Evolutionary conservation across 2,329 filamentous ascomycete genomes (phyloP).

Genomic region (Cladobotryum protrusum): DNA sequence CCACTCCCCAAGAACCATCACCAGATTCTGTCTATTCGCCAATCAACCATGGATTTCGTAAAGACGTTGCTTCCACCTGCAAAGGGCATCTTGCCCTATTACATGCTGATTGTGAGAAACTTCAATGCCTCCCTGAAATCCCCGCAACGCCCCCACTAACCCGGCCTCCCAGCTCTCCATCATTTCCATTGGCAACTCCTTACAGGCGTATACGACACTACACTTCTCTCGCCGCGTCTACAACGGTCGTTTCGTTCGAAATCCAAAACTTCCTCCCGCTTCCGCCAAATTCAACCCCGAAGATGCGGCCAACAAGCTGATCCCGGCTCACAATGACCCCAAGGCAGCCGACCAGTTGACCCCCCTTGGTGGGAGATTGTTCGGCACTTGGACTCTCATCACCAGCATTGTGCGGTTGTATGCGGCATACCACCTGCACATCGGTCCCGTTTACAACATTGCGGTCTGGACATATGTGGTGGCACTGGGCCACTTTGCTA

Average conservation of each 20-base stretch:
- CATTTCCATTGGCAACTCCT: slow-evolving; percentile 74
- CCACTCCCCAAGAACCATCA: too few species aligned
- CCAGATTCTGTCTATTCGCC: too few species aligned
- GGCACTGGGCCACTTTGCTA: slow-evolving; percentile 70
- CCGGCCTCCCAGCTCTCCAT: slow-evolving; percentile 60
- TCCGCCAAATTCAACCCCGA: slow-evolving; percentile 42
- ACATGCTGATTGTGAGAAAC: slow-evolving; percentile 49
- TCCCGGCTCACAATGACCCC: slow-evolving; percentile 39
- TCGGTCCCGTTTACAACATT: slow-evolving; percentile 69
- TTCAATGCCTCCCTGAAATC: not conserved
- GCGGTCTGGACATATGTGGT: slow-evolving; percentile 76
- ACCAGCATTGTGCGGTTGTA: slow-evolving; percentile 72
- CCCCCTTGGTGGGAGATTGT: slow-evolving; percentile 69
- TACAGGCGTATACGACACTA: slow-evolving; percentile 77
- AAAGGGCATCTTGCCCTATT: slow-evolving; percentile 52
- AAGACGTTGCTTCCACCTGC: slow-evolving; percentile 40
- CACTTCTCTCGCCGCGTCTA: slow-evolving; percentile 85
- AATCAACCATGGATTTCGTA: slow-evolving; percentile 38
- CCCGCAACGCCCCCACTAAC: not conserved
- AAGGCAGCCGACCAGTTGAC: slow-evolving; percentile 58
- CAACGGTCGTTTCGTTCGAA: slow-evolving; percentile 55
- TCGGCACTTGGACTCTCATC: slow-evolving; percentile 83
- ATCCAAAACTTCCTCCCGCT: slow-evolving; percentile 37
- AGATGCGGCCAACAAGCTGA: slow-evolving; percentile 47
- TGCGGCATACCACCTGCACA: slow-evolving; percentile 73